Conservation (phyloP, 2,329 filamentous ascomycete species). For the Metarhizium guizhouense region DNA sequence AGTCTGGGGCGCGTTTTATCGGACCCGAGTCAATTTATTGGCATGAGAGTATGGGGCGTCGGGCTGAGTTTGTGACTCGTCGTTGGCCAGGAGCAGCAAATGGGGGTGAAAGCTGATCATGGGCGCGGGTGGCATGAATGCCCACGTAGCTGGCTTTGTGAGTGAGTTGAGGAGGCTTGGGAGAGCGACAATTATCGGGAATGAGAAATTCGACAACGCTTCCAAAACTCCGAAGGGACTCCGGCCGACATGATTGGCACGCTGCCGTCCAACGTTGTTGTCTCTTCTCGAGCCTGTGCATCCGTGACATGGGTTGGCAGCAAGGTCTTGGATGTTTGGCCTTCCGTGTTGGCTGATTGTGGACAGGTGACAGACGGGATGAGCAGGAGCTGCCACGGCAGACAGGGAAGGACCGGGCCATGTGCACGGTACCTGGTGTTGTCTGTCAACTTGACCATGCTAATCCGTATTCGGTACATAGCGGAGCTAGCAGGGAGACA, state of each 20-base stretch:
- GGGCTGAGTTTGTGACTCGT: background rate
- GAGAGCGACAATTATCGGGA: background rate
- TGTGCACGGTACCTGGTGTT: too few relatives aligned
- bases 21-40: background rate
- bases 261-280: background rate
- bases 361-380: background rate
- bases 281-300: background rate
- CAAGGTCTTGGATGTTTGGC: background rate
- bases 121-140: background rate
- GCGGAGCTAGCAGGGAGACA: too few relatives aligned
- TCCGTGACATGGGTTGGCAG: background rate
- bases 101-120: background rate
- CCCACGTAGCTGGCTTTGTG: background rate
- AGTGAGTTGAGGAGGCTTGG: background rate
- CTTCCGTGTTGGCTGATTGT: background rate
- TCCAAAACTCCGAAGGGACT: background rate
- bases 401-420: background rate
- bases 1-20: background rate
- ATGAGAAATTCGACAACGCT: background rate
- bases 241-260: background rate
- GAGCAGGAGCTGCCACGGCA: background rate
- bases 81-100: background rate
- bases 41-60: background rate
- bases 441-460: too few relatives aligned
- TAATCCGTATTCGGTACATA: too few relatives aligned